These are phyloP conservation scores for Tetrapisispora namnaoensis DNA, from an alignment of 805 yeast genomes.

Conservation along the genomic window DNA sequence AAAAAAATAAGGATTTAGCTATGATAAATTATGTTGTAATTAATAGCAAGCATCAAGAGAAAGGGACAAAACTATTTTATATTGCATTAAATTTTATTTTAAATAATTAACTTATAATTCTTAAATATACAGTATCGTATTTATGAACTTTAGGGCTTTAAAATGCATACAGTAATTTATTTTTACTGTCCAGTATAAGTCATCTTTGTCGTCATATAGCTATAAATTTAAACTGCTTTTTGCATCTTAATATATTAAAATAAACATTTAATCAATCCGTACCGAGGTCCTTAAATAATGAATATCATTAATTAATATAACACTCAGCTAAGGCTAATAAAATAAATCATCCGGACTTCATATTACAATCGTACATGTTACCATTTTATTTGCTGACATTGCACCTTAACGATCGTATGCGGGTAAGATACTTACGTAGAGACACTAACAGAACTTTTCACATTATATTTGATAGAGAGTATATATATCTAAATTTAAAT, in stretches of 20 bases:
- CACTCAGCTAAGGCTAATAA: too few relatives aligned
- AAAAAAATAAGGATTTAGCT: background rate
- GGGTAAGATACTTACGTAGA: background rate
- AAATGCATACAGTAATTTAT: too few relatives aligned
- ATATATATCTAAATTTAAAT: background rate
- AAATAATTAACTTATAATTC: too few relatives aligned
- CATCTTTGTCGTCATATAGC: too few relatives aligned
- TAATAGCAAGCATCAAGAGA: background rate
- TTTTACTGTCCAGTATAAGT: background rate
- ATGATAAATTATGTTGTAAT: background rate
- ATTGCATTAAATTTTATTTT: background rate
- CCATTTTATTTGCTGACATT: background rate
- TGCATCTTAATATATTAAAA: too few relatives aligned
- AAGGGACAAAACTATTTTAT: background rate
- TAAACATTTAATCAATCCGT: too few relatives aligned
- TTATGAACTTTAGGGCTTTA: too few relatives aligned
- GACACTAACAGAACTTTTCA: too few relatives aligned
- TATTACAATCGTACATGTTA: background rate
- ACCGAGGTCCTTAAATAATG: background rate
- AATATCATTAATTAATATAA: background rate
- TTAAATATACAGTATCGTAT: background rate
- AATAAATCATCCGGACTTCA: too few relatives aligned
- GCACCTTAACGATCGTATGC: background rate
- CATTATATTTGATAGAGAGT: background rate
- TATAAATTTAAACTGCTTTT: too few relatives aligned